Conservation (phyloP, 169 alveolate genomes). For the Cryptosporidium canis region DNA sequence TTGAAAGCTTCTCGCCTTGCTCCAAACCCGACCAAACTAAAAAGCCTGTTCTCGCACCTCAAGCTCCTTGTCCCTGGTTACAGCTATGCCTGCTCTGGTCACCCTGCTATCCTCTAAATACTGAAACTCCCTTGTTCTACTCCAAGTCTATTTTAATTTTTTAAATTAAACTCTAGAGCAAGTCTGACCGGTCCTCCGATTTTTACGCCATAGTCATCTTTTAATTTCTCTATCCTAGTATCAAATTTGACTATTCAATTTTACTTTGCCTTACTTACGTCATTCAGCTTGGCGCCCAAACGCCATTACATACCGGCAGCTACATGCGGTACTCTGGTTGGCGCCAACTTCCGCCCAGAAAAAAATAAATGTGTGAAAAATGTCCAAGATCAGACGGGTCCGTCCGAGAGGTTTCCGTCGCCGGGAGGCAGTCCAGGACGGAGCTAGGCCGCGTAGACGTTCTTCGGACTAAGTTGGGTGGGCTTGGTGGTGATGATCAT, state of each 20-base stretch:
- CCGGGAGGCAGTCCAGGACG: too few relatives aligned
- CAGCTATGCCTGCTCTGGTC: neutral
- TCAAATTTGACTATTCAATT: neutral
- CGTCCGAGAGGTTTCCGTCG: too few relatives aligned
- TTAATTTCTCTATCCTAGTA: neutral
- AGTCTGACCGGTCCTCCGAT: neutral
- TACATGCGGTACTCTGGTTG: neutral
- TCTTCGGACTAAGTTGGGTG: constrained; percentile 3
- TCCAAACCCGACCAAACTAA: too few relatives aligned
- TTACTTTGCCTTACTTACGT: neutral
- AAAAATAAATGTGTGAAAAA: neutral
- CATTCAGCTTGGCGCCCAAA: neutral
- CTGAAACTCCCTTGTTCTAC: neutral
- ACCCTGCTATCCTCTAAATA: neutral
- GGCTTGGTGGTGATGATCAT: constrained; percentile 18
- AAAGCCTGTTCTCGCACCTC: too few relatives aligned
- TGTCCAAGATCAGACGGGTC: too few relatives aligned
- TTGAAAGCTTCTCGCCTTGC: too few relatives aligned
- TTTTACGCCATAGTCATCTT: neutral
- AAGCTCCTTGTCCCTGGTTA: constrained; percentile 19
- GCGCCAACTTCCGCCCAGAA: neutral
- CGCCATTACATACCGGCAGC: constrained; percentile 18
- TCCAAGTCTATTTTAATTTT: neutral
- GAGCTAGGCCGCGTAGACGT: neutral
- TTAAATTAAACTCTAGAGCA: neutral